These are phyloP conservation scores for Fraxinus americana DNA, from an alignment of 257 asterid species.

Conservation along the genomic window DNA sequence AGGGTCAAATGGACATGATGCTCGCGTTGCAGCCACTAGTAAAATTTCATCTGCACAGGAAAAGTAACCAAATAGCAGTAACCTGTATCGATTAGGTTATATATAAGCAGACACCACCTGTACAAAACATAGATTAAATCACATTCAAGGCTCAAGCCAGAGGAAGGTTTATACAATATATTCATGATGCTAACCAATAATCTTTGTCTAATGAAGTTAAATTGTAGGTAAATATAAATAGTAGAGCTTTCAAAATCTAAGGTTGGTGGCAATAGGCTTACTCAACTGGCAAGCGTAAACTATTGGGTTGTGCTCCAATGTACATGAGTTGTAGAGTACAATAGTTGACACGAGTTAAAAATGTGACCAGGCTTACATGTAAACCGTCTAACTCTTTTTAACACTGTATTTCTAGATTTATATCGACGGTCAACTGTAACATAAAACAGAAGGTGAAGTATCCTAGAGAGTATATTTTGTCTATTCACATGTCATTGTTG, in stretches of 20 bases:
- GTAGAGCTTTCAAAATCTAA: background rate
- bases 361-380: background rate
- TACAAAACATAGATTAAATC: too few relatives aligned
- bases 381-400: background rate
- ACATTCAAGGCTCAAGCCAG: background rate
- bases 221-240: background rate
- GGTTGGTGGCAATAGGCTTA: background rate
- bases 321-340: background rate
- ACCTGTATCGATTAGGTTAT: too few relatives aligned
- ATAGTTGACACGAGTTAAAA: background rate
- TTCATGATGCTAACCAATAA: background rate
- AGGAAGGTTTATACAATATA: background rate
- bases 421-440: slow-evolving; percentile 1
- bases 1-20: background rate
- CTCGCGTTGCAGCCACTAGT: background rate
- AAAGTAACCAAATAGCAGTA: slow-evolving; percentile 12
- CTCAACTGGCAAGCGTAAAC: background rate
- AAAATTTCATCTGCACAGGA: background rate
- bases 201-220: background rate
- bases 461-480: slow-evolving; percentile 11
- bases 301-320: background rate
- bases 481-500: background rate
- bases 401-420: background rate
- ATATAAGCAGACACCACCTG: background rate
- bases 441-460: background rate